Evolutionary conservation across 331 rosid genomes (phyloP), one percentile per base, ranked within the genome.

Genomic region (Malus hybrid): DNA sequence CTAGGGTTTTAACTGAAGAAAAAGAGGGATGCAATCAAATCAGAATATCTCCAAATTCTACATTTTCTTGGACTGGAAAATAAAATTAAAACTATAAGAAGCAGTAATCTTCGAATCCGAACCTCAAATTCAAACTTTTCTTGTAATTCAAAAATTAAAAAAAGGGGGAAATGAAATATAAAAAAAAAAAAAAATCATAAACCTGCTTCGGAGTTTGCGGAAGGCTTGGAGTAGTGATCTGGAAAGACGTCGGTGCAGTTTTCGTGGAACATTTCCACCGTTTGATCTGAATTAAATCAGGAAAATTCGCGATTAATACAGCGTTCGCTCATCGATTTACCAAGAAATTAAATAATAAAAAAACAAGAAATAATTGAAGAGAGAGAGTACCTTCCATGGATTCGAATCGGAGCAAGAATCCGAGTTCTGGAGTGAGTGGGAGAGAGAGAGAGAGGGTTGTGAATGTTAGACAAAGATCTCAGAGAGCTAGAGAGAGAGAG

Each of bases 381-480:
- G 46, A 48, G 71, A 72, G 60, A 73, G 73, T 70, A 87, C 93
- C 93, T 1, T 89, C 87, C 97, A 87, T 84, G 82, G 72, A 71
- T 76, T 72, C 62, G 36, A 72, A 77, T 32, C 46, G 55, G 74
- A 73, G 33, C 39, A 68, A 77, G 73, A 73, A 9, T 68, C 69
- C 34, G 66, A 56, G 24, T 60, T 24, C n/a, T 61, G 53, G 83
- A 83, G 89, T 77, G 80, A 69, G 65, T 44, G 80, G 29, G 76
- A 13, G 24, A 26, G 81, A 26, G 56, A 70, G 30, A 75, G 48
- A 50, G 74, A 76, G 15, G 36, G 22, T 39, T 67, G 68, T 19
- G 80, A 63, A 62, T 62, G 6, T 13, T 6, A 70, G 79, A 46
- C 20, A 75, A 76, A 76, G 56, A 75, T 63, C 63, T 44, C 30